phyloP scores from a whole-genome alignment of 257 asterid species.

The Primulina tabacum region DNA sequence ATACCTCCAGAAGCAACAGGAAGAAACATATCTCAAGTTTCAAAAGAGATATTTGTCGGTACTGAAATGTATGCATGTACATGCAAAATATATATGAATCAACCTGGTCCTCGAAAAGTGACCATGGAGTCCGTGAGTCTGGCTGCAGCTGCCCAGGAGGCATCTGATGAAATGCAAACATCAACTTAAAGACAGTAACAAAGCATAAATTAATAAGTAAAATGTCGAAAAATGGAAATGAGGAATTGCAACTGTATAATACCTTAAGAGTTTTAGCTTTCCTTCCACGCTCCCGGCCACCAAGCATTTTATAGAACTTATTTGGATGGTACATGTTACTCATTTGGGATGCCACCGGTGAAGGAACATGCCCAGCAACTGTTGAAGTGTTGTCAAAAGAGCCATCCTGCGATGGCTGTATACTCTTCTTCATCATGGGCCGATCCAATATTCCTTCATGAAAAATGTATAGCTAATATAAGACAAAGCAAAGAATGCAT shows the following conservation, averaged over 20 bases:
- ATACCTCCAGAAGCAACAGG: slow-evolving; percentile 18
- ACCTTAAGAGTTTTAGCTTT: slow-evolving; percentile 78
- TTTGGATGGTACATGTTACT: slow-evolving; percentile 80
- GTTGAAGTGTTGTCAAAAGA: slow-evolving; percentile 64
- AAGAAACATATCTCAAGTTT: slow-evolving; percentile 16
- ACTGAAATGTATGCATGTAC: slow-evolving; percentile 19
- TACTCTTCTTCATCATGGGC: slow-evolving; percentile 63
- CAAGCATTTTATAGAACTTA: slow-evolving; percentile 66
- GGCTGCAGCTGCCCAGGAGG: slow-evolving; percentile 57
- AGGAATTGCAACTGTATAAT: slow-evolving; percentile 25
- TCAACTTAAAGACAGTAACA: background rate
- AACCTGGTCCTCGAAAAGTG: slow-evolving; percentile 93
- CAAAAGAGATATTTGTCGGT: slow-evolving; percentile 5
- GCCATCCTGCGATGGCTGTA: slow-evolving; percentile 65
- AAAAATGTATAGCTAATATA: slow-evolving; percentile 23
- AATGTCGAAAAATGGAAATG: slow-evolving; percentile 21
- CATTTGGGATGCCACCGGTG: slow-evolving; percentile 86
- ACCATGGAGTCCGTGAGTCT: slow-evolving; percentile 80
- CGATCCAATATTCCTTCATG: slow-evolving; percentile 78
- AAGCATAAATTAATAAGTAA: background rate
- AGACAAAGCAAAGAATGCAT: slow-evolving; percentile 20
- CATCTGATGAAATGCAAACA: slow-evolving; percentile 48
- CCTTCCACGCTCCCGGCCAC: slow-evolving; percentile 85
- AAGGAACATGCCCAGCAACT: slow-evolving; percentile 62
- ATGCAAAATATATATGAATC: slow-evolving; percentile 12